Evolutionary conservation across 306 rosid species (phyloP), one percentile per base, ranked within the genome.

Genomic region (Alnus glutinosa): DNA sequence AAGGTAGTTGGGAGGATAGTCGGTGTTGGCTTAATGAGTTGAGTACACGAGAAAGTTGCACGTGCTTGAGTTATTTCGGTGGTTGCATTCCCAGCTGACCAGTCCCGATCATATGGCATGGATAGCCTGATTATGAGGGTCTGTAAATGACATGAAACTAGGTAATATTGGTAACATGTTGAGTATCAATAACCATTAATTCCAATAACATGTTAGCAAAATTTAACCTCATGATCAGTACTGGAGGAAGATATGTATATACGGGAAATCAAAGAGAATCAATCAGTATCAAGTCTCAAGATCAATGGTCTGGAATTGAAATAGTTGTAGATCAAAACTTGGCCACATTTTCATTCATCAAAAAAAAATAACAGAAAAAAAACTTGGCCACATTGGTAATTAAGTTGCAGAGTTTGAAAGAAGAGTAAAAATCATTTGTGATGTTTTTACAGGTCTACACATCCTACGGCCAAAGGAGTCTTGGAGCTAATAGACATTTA

Each of bases 61-160:
- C 80, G 90, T 87, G 92, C 83, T 30, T 82, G 85, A 92, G 84
- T 94, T 88, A 90, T 86, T 88, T 83, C 75, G 91, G 93, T 85
- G 18, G 96, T 83, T 87, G 87, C 82, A 83, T 70, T 55, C 55
- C 36, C 15, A 42, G 67, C 77, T 54, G 82, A 64, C 64, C 36
- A 55, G n/a, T 42, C 48, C 30, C 11, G 18, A 28, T 61, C 50
- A 49, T 78, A 78, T 42, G 77, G 34, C 76, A 16, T 76, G 78
- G 42, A 69, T 47, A 55, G 81, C 51, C 58, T 58, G 58, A 71
- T 66, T 58, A 15, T 6, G 66, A n/a, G 51, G 3, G 42, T 4
- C 8, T 44, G 44, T 67, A 42, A 15, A 37, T 67, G 71, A 34
- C 32, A 10, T 36, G 44, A 63, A 14, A 63, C 14, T 32, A 12